Evolutionary conservation across 2,329 filamentous ascomycete genomes (phyloP).

Genomic region (Sclerotinia nivalis): DNA sequence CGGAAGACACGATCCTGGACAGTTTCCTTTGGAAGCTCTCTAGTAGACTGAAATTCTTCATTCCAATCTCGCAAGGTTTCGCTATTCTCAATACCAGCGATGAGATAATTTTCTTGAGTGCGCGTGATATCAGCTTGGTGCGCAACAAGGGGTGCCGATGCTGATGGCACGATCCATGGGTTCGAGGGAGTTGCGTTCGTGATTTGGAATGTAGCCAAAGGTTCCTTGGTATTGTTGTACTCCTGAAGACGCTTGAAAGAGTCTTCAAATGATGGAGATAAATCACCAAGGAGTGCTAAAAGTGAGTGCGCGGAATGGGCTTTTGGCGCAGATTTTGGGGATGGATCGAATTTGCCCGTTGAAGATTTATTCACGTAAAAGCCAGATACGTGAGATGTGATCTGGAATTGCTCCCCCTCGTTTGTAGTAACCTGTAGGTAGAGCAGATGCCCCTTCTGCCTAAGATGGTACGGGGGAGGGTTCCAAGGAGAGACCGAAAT

Average conservation of each 20-base stretch:
- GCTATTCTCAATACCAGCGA: conserved; percentile 87
- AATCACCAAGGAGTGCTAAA: conserved; percentile 70
- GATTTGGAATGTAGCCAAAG: conserved; percentile 90
- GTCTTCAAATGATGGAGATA: conserved; percentile 81
- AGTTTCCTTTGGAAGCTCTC: conserved; percentile 88
- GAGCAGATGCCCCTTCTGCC: conserved; percentile 87
- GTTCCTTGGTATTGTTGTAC: conserved; percentile 81
- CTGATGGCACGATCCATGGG: conserved; percentile 82
- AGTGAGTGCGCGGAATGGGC: conserved; percentile 80
- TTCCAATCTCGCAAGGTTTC: conserved; percentile 98
- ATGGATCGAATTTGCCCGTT: conserved; percentile 92
- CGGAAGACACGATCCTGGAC: conserved; percentile 96
- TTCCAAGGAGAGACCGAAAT: conserved; percentile 93
- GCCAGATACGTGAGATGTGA: conserved; percentile 89
- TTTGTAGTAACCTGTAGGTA: conserved; percentile 88
- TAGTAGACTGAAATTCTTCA: conserved; percentile 96
- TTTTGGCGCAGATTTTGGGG: conserved; percentile 77
- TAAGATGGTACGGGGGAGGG: conserved; percentile 86
- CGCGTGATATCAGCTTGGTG: conserved; percentile 85
- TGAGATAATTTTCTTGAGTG: conserved; percentile 88
- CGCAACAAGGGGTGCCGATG: conserved; percentile 61
- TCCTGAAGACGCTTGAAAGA: conserved; percentile 80
- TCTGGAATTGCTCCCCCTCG: conserved; percentile 91
- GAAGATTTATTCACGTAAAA: conserved; percentile 98
- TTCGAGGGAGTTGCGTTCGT: conserved; percentile 91